A percentile compares a stretch with the other conserved stretches of the same genome.
These are phyloP conservation scores for Aspergillus quadricinctus DNA, from an alignment of 2,329 filamentous ascomycete species.

Conservation along the genomic window DNA sequence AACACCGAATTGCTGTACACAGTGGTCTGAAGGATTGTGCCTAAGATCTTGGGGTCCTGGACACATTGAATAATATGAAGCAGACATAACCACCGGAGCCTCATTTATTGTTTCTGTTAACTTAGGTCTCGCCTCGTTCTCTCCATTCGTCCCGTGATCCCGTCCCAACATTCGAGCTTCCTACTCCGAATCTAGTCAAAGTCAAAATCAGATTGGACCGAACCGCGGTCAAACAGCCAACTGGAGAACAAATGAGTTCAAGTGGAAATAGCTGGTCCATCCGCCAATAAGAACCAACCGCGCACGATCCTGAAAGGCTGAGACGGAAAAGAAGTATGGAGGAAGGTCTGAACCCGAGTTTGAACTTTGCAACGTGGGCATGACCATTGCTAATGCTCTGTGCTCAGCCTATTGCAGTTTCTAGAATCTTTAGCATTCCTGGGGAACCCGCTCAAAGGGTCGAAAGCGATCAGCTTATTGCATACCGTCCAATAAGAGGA, in stretches of 20 bases:
- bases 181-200: not conserved
- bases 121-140: not conserved
- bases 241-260: not conserved
- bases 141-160: not conserved
- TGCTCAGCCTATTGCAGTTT: not conserved
- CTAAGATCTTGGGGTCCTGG: not conserved
- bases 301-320: not conserved
- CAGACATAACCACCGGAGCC: not conserved
- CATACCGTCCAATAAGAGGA: constrained; percentile 6
- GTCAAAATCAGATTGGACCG: not conserved
- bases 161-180: too few relatives aligned
- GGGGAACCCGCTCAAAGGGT: constrained; percentile 9
- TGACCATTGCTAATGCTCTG: not conserved
- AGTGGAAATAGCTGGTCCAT: not conserved
- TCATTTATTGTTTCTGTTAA: not conserved
- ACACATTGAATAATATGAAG: not conserved
- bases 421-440: constrained; percentile 8
- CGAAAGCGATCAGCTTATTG: constrained; percentile 6
- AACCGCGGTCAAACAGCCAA: not conserved
- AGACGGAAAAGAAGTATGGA: not conserved
- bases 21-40: not conserved
- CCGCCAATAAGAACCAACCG: not conserved
- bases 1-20: not conserved
- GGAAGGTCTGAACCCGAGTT: constrained; percentile 3
- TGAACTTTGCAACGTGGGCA: constrained; percentile 5